Evolutionary conservation across 1,139 yeast genomes (phyloP).

Genomic region (Keqinozyma sinolaborantium): DNA sequence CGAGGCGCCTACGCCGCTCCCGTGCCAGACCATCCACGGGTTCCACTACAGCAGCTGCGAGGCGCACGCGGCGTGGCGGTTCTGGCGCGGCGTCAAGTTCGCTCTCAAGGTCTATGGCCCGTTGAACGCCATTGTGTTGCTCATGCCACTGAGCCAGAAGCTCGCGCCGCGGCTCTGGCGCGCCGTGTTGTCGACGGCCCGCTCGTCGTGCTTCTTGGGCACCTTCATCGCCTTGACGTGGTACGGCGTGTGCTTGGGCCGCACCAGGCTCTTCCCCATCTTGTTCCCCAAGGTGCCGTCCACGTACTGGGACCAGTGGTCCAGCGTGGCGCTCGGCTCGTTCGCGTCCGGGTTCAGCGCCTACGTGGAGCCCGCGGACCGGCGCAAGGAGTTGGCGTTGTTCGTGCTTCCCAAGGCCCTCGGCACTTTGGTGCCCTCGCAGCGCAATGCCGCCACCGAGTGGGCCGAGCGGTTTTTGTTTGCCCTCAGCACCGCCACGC

Average conservation of each 20-base stretch:
- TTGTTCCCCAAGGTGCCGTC: slow-evolving; percentile 26
- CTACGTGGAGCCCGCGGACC: slow-evolving; percentile 27
- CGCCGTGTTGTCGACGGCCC: slow-evolving; percentile 20
- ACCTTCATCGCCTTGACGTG: slow-evolving; percentile 30
- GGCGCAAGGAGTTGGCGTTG: slow-evolving; percentile 38
- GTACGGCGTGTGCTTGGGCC: slow-evolving; percentile 35
- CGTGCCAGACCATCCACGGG: slow-evolving; percentile 32
- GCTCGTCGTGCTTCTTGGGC: slow-evolving; percentile 34
- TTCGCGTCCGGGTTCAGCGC: slow-evolving; percentile 32
- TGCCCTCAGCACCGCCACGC: slow-evolving; percentile 29
- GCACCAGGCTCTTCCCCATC: slow-evolving; percentile 26
- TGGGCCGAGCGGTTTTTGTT: slow-evolving; percentile 26
- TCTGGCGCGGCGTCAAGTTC: slow-evolving; percentile 30
- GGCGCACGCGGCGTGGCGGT: slow-evolving; percentile 37
- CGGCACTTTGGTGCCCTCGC: slow-evolving; percentile 30
- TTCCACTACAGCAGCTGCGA: slow-evolving; percentile 31
- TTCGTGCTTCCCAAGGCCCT: slow-evolving; percentile 38
- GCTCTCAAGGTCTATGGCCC: slow-evolving; percentile 33
- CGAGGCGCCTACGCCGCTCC: slow-evolving; percentile 19
- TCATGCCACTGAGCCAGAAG: slow-evolving; percentile 19
- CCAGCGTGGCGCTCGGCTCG: slow-evolving; percentile 28
- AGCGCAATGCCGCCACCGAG: slow-evolving; percentile 22
- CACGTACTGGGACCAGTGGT: slow-evolving; percentile 26
- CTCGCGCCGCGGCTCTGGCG: slow-evolving; percentile 17
- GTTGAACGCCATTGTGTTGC: slow-evolving; percentile 26